Evolutionary conservation across 345 rosid species (phyloP), one percentile per base, ranked within the genome.

Genomic region (Xanthoceras sorbifolium): DNA sequence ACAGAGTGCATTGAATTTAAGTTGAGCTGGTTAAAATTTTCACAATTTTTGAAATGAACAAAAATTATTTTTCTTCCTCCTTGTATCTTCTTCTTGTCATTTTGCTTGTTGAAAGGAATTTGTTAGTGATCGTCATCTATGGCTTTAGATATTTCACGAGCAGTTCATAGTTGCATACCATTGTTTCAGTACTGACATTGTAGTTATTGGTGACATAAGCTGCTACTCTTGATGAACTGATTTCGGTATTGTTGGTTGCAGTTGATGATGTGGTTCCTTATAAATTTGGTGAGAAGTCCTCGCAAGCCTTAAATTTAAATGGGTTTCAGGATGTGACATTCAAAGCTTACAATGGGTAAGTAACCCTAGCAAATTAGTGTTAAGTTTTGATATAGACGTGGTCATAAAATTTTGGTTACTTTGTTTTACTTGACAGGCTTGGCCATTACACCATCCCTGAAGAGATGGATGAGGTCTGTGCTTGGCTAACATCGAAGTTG

Each of bases 221-320:
- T 54, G 69, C 68, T 25, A 52, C 15, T 26, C 20, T 74, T 46
- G 60, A 28, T 28, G 14, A 8, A 59, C 40, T 81, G 46, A 71
- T 64, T 63, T 62, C 59, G 62, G 38, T 72, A 61, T 57, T 78
- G 5, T 74, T 72, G 73, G 34, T 78, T 82, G 52, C 84, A 95
- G 99, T 77, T 81, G 99, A 95, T 80, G 98, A 95, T 68, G 99
- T 95, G 80, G 98, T 95, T 78, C 90, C 83, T 6, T 84, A 86
- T 86, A 92, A 89, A 80, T 93, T 87, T 78, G 99, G 98, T 44
- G 99, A 95, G 88, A 92, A 85, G 82, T 93, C 99, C 75, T 90
- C 94, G 1, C 77, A 64, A 67, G 83, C 87, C 50, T 79, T 95
- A 86, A 70, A 44, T 60, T 74, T 93, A 60, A 80, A 84, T 59